phyloP scores from a whole-genome alignment of 2,329 filamentous ascomycete species.

The Phyllosticta capitalensis region DNA sequence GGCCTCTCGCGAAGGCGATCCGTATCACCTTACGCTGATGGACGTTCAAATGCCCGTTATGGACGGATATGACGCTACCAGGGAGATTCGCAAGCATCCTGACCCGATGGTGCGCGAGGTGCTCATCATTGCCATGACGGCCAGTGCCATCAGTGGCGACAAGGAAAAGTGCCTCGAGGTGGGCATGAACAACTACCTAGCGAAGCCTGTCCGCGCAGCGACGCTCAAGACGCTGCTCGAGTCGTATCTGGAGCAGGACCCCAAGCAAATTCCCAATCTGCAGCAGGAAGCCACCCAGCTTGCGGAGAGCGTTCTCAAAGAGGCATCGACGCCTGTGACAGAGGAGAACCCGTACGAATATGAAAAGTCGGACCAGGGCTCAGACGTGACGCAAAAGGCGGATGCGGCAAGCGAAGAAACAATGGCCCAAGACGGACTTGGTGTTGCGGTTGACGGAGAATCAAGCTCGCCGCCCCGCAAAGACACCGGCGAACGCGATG shows the following conservation, averaged over 20 bases:
- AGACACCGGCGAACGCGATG: not conserved
- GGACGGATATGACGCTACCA: conserved; percentile 86
- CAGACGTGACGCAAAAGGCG: not conserved
- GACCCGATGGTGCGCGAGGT: conserved; percentile 70
- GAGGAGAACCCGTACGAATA: not conserved
- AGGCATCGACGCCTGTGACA: not conserved
- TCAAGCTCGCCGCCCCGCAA: not conserved
- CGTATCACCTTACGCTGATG: conserved; percentile 84
- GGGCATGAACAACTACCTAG: conserved; percentile 96
- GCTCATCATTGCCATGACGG: conserved; percentile 96
- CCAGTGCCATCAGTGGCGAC: conserved; percentile 87
- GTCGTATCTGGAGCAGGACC: conserved; percentile 49
- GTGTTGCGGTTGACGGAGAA: not conserved
- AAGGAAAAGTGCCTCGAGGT: conserved; percentile 90
- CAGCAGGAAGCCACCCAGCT: conserved; percentile 37
- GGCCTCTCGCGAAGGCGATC: conserved; percentile 59
- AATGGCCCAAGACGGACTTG: not conserved
- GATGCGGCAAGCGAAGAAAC: not conserved
- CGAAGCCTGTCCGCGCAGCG: conserved; percentile 86
- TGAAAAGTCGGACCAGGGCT: not conserved
- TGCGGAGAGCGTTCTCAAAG: conserved; percentile 21
- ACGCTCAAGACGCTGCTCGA: conserved; percentile 78
- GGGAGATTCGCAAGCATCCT: conserved; percentile 66
- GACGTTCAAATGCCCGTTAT: conserved; percentile 93
- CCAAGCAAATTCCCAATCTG: conserved; percentile 35